Evolutionary conservation across 805 yeast genomes (phyloP).

Genomic region (Saccharomyces mikatae): DNA sequence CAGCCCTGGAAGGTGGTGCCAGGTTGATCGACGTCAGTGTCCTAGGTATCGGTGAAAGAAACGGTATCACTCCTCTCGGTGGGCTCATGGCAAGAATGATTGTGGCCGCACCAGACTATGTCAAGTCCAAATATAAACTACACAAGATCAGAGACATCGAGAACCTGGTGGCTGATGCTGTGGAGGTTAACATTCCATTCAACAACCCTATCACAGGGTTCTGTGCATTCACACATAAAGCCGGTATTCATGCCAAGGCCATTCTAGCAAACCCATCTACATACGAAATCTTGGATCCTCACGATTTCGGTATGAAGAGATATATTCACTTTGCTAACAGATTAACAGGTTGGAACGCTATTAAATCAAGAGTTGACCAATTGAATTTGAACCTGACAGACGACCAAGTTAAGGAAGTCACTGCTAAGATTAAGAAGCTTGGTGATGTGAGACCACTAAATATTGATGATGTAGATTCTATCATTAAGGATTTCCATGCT

Average conservation of each 20-base stretch:
- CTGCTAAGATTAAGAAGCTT: slow-evolving; percentile 82
- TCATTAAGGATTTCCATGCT: slow-evolving; percentile 87
- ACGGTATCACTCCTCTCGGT: slow-evolving; percentile 95
- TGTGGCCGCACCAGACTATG: slow-evolving; percentile 95
- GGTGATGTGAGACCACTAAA: slow-evolving; percentile 93
- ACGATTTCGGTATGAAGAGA: slow-evolving; percentile 91
- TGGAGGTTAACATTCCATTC: slow-evolving; percentile 93
- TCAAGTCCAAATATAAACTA: slow-evolving; percentile 84
- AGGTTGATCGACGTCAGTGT: slow-evolving; percentile 89
- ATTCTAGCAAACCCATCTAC: slow-evolving; percentile 97
- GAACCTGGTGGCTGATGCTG: slow-evolving; percentile 93
- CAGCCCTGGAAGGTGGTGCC: slow-evolving; percentile 97
- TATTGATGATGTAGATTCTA: slow-evolving; percentile 95
- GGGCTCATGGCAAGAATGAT: slow-evolving; percentile 99
- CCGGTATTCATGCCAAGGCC: slow-evolving; percentile 98
- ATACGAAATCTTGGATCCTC: slow-evolving; percentile 89
- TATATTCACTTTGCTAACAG: slow-evolving; percentile 97
- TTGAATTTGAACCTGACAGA: slow-evolving; percentile 83
- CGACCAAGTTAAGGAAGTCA: slow-evolving; percentile 91
- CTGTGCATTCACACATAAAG: slow-evolving; percentile 99
- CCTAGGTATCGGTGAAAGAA: slow-evolving; percentile 98
- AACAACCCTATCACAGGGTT: slow-evolving; percentile 98
- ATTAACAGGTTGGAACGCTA: slow-evolving; percentile 98
- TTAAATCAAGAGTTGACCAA: slow-evolving; percentile 96
- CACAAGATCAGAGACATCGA: slow-evolving; percentile 94